Conservation (phyloP, 78 protist genomes). For the Bodo saltans region DNA sequence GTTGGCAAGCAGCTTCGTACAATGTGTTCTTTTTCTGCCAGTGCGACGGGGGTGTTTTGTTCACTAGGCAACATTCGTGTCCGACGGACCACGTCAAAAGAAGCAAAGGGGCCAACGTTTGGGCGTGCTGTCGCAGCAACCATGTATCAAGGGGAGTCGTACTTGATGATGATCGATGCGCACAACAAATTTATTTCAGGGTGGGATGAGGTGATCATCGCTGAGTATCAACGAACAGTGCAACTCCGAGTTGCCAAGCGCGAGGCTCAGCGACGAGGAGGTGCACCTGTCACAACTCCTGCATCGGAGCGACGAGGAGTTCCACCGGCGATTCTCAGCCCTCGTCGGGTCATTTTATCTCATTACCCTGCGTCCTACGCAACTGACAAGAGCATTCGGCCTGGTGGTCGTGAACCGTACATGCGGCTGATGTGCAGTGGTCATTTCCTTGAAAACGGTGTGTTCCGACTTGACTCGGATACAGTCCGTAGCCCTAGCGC, state of each 20-base stretch:
- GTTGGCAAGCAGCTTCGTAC: too few relatives aligned
- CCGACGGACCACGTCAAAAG: neutral
- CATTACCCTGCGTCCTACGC: neutral
- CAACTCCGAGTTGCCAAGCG: too few relatives aligned
- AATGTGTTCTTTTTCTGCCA: too few relatives aligned
- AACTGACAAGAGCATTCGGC: neutral
- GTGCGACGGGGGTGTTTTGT: too few relatives aligned
- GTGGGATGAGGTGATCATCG: conserved; percentile 34
- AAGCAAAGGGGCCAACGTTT: conserved; percentile 35
- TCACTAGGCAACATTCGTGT: neutral
- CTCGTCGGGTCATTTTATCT: neutral
- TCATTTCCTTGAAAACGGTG: neutral
- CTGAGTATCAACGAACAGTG: too few relatives aligned
- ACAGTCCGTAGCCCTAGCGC: neutral
- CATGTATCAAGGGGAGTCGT: conserved; percentile 19
- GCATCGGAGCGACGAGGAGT: too few relatives aligned
- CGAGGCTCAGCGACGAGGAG: too few relatives aligned
- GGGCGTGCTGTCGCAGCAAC: conserved; percentile 1
- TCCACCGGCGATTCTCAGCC: neutral
- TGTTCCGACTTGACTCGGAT: too few relatives aligned
- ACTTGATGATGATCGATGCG: conserved; percentile 38
- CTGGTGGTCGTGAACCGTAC: neutral
- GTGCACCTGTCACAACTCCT: too few relatives aligned
- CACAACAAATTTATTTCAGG: conserved; percentile 23
- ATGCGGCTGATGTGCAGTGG: neutral